Percentiles rank a stretch among this genome's conserved stretches.
These are phyloP conservation scores for Sclerotinia nivalis DNA, from an alignment of 2,329 filamentous ascomycete genomes.

Conservation along the genomic window DNA sequence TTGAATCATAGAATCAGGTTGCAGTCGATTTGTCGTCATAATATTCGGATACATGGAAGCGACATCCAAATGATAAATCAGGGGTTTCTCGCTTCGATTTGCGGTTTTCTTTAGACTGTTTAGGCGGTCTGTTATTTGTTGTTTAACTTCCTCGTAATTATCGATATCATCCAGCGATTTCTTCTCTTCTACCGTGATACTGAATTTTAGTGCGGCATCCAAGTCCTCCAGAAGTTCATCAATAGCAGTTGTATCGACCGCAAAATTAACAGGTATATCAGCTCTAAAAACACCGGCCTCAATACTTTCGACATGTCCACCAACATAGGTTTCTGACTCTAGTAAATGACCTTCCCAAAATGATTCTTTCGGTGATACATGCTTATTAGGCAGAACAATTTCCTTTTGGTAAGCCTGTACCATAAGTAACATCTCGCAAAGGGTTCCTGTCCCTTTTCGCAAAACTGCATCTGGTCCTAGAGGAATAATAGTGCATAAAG, in stretches of 20 bases:
- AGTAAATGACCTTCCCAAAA: slow-evolving; percentile 97
- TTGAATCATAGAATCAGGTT: slow-evolving; percentile 98
- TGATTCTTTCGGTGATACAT: slow-evolving; percentile 83
- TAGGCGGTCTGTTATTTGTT: slow-evolving; percentile 73
- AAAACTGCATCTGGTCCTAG: slow-evolving; percentile 89
- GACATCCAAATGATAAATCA: slow-evolving; percentile 98
- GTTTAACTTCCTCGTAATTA: slow-evolving; percentile 83
- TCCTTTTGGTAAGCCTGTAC: slow-evolving; percentile 92
- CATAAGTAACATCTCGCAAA: slow-evolving; percentile 99
- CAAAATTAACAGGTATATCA: slow-evolving; percentile 93
- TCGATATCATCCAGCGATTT: slow-evolving; percentile 76
- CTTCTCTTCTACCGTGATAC: slow-evolving; percentile 80
- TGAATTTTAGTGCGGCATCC: slow-evolving; percentile 86
- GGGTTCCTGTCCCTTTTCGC: slow-evolving; percentile 92
- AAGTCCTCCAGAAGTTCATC: slow-evolving; percentile 86
- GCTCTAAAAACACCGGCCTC: slow-evolving; percentile 95
- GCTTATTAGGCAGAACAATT: slow-evolving; percentile 95
- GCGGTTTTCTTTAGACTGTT: slow-evolving; percentile 76
- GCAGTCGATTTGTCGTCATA: slow-evolving; percentile 97
- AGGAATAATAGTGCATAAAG: slow-evolving; percentile 92
- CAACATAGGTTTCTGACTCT: slow-evolving; percentile 97
- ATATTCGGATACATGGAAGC: slow-evolving; percentile 99
- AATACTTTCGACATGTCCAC: slow-evolving; percentile 98
- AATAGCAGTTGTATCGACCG: slow-evolving; percentile 82
- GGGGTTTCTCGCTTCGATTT: slow-evolving; percentile 78